Percentiles rank a stretch among this genome's conserved stretches.
Evolutionary conservation across 371 early-diverging fungal species (phyloP).

Genomic region (Funneliformis caledonium): DNA sequence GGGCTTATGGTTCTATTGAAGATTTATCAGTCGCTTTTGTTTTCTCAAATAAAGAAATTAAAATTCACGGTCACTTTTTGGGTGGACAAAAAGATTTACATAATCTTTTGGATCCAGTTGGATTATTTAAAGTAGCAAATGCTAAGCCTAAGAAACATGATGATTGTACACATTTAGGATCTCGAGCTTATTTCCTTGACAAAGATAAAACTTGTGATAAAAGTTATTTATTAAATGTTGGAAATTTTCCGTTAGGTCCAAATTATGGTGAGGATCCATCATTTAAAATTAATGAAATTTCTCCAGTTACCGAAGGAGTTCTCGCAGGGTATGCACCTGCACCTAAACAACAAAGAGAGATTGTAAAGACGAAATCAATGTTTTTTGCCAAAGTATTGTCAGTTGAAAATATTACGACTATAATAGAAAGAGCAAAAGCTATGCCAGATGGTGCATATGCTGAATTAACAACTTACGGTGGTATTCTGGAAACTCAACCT

Average conservation of each 20-base stretch:
- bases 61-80: conserved; percentile 12
- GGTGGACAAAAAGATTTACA: neutral
- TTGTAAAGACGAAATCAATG: conserved; percentile 29
- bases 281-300: neutral
- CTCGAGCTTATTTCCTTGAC: conserved; percentile 29
- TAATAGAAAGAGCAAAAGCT: neutral
- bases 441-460: conserved; percentile 7
- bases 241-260: conserved; percentile 12
- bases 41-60: neutral
- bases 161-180: neutral
- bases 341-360: conserved; percentile 9
- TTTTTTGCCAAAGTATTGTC: conserved; percentile 5
- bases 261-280: neutral
- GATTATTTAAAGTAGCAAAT: neutral
- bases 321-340: neutral
- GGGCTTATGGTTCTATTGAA: neutral
- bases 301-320: conserved; percentile 20
- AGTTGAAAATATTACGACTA: neutral
- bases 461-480: conserved; percentile 26
- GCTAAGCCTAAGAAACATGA: neutral
- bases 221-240: conserved; percentile 23
- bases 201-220: neutral
- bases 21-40: conserved; percentile 2
- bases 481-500: neutral
- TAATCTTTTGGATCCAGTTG: neutral